phyloP scores from a whole-genome alignment of 148 eudicot genomes.

The Spergularia marina region DNA sequence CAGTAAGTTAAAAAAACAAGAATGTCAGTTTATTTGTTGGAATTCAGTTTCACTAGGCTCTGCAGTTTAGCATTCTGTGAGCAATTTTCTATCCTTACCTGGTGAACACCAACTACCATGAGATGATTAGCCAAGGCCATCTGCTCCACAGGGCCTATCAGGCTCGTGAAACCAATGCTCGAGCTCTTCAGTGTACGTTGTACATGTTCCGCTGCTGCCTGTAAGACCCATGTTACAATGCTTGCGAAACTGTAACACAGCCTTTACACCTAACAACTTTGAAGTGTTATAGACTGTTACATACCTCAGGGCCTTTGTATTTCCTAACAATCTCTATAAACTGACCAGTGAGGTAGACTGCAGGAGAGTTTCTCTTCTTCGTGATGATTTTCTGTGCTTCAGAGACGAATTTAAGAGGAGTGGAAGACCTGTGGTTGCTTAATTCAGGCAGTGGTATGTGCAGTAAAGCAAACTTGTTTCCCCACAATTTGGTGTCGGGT shows the following conservation, averaged over 20 bases:
- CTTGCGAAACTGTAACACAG: not conserved
- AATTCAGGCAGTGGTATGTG: conserved; percentile 55
- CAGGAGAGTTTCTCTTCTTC: conserved; percentile 47
- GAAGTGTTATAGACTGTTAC: not conserved
- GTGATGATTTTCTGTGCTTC: conserved; percentile 44
- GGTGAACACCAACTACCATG: conserved; percentile 51
- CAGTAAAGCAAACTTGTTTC: conserved; percentile 71
- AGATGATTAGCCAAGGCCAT: conserved; percentile 55
- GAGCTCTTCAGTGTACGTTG: conserved; percentile 42
- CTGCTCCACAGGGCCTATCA: conserved; percentile 61
- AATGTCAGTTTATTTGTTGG: too few species aligned
- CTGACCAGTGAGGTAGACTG: conserved; percentile 58
- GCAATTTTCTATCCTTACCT: conserved; percentile 33
- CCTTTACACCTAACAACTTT: not conserved
- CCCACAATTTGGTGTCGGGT: conserved; percentile 47
- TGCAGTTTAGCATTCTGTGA: too few species aligned
- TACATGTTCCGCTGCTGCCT: conserved; percentile 47
- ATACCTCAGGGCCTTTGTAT: conserved; percentile 70
- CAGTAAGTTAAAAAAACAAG: not conserved
- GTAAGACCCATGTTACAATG: conserved; percentile 45
- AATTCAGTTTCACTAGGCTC: too few species aligned
- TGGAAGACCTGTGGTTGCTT: not conserved
- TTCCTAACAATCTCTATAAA: conserved; percentile 49
- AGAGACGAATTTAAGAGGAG: conserved; percentile 47
- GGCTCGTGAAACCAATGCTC: conserved; percentile 49